phyloP scores from a whole-genome alignment of 2,329 filamentous ascomycete species.

The Arthrobotrys conoides region DNA sequence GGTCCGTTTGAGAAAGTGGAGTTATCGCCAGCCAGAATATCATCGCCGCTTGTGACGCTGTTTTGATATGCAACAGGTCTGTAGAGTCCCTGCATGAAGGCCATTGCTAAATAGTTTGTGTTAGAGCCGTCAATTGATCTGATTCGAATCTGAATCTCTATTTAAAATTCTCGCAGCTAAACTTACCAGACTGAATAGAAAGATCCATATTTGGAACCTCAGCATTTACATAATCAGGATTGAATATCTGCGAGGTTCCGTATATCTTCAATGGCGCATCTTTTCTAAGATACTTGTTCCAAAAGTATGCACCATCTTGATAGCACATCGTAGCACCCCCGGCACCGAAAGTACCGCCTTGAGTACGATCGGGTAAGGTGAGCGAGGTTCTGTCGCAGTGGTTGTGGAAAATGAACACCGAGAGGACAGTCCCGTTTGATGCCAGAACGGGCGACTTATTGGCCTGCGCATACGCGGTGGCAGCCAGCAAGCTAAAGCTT shows the following conservation, averaged over 20 bases:
- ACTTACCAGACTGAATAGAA: constrained; percentile 53
- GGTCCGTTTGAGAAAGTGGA: constrained; percentile 55
- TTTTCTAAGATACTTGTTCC: constrained; percentile 49
- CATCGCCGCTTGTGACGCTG: constrained; percentile 12
- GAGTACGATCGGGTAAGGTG: constrained; percentile 18
- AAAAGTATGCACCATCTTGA: constrained; percentile 44
- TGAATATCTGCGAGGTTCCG: constrained; percentile 51
- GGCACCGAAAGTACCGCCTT: constrained; percentile 36
- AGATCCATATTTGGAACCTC: constrained; percentile 43
- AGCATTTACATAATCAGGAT: constrained; percentile 34
- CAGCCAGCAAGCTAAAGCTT: constrained; percentile 37
- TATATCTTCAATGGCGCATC: constrained; percentile 44
- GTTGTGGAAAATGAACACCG: constrained; percentile 54
- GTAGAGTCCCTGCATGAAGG: constrained; percentile 56
- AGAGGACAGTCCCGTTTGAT: constrained; percentile 41
- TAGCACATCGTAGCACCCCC: constrained; percentile 47
- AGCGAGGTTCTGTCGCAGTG: constrained; percentile 56
- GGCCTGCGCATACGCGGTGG: constrained; percentile 22
- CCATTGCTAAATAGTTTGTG: constrained; percentile 28
- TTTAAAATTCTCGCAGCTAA: neutral
- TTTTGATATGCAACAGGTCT: constrained; percentile 30
- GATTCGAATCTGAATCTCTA: too few species aligned
- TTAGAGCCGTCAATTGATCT: constrained; percentile 2
- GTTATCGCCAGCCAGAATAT: constrained; percentile 29
- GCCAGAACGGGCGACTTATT: constrained; percentile 24